Evolutionary conservation across 768 basidiomycete genomes (phyloP).

Genomic region (Suillus lakei): DNA sequence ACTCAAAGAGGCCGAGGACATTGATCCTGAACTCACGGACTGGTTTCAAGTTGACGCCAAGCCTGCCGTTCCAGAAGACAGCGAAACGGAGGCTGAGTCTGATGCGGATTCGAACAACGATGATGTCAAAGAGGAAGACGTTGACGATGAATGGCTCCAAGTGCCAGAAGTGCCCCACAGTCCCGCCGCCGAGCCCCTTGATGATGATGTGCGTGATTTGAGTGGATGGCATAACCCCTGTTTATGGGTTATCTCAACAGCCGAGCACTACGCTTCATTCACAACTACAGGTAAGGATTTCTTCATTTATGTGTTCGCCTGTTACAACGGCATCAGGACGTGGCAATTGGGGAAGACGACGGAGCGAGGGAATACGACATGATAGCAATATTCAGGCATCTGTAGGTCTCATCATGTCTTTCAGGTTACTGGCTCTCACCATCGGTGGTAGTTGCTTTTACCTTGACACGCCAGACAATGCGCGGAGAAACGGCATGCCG

Average conservation of each 20-base stretch:
- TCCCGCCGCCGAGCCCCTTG: not conserved
- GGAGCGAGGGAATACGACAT: constrained; percentile 81
- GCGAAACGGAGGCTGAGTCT: constrained; percentile 58
- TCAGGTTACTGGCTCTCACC: not conserved
- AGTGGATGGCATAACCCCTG: not conserved
- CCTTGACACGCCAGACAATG: constrained; percentile 81
- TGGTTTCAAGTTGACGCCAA: constrained; percentile 63
- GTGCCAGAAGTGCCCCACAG: constrained; percentile 11
- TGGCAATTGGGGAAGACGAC: constrained; percentile 74
- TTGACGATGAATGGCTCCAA: constrained; percentile 47
- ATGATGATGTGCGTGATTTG: constrained; percentile 7
- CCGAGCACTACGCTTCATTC: not conserved
- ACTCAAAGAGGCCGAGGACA: constrained; percentile 35
- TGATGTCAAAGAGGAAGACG: constrained; percentile 46
- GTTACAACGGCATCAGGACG: constrained; percentile 29
- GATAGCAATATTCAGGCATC: constrained; percentile 78
- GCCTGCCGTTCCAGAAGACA: constrained; percentile 28
- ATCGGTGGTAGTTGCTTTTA: constrained; percentile 74
- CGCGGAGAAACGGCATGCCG: constrained; percentile 62
- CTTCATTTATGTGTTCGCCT: not conserved
- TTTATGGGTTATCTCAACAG: constrained; percentile 3
- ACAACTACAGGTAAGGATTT: constrained; percentile 13
- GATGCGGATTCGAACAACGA: constrained; percentile 75
- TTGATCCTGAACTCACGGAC: constrained; percentile 56
- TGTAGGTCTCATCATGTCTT: constrained; percentile 53